Percentiles rank a stretch among this genome's conserved stretches.
phyloP scores from a whole-genome alignment of 495 filamentous ascomycete species.

The Trichoderma gamsii region DNA sequence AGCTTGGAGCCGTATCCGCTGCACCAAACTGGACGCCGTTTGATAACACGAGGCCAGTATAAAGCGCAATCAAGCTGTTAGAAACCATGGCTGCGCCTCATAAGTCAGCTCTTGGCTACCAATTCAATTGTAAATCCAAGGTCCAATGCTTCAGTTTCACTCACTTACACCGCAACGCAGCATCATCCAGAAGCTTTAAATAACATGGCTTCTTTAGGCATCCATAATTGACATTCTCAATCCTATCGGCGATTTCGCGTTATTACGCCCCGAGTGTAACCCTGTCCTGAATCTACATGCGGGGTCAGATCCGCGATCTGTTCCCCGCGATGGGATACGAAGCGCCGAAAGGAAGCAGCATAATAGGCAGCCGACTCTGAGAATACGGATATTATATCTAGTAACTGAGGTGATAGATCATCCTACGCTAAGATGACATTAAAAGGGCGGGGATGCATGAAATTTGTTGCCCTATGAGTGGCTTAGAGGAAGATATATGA shows the following conservation, averaged over 20 bases:
- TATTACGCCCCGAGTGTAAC: conserved; percentile 4
- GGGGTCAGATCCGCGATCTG: not conserved
- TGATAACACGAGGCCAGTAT: not conserved
- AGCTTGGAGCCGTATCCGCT: conserved; percentile 11
- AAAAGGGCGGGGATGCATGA: no score
- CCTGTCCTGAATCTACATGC: not conserved
- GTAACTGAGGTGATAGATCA: no score
- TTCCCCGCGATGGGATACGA: not conserved
- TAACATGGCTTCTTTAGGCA: not conserved
- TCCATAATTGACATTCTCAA: not conserved
- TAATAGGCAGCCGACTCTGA: not conserved
- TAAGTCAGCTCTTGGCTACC: not conserved
- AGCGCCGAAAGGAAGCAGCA: not conserved
- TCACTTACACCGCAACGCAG: not conserved
- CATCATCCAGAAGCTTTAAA: not conserved
- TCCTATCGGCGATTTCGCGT: not conserved
- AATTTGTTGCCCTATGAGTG: no score
- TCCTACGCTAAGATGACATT: no score
- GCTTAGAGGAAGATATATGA: no score
- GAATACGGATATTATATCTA: not conserved
- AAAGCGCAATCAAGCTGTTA: not conserved
- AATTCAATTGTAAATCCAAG: no score
- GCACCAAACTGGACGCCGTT: not conserved
- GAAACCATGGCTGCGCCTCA: not conserved
- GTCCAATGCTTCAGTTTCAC: no score